phyloP scores from a whole-genome alignment of 2,329 filamentous ascomycete genomes.

The Penicillium sp. region DNA sequence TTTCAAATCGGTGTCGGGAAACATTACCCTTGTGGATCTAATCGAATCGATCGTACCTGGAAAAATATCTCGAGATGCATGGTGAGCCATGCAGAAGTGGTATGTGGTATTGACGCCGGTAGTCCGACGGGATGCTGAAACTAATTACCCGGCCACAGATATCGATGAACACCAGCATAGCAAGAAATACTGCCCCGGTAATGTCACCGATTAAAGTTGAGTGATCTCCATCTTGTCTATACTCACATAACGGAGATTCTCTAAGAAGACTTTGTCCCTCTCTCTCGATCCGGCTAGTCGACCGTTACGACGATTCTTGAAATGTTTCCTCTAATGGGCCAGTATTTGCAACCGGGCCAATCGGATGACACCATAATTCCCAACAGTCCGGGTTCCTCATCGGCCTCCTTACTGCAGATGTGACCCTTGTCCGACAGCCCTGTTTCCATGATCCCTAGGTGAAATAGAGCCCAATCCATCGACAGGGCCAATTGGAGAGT shows the following conservation, averaged over 20 bases:
- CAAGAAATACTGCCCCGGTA: background rate
- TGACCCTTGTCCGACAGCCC: background rate
- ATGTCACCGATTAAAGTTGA: background rate
- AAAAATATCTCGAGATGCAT: background rate
- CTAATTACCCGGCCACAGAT: background rate
- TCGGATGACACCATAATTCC: slow-evolving; percentile 4
- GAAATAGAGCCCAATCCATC: background rate
- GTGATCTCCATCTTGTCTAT: background rate
- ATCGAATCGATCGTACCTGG: background rate
- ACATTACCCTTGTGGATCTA: background rate
- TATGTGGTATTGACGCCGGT: background rate
- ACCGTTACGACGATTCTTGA: slow-evolving; percentile 11
- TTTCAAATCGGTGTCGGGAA: background rate
- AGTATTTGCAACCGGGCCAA: slow-evolving; percentile 2
- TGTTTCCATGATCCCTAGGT: slow-evolving; percentile 1
- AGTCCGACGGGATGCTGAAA: background rate
- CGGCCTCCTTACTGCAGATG: slow-evolving; percentile 1
- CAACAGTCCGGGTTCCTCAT: background rate
- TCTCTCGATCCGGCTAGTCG: slow-evolving; percentile 12
- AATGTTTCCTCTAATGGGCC: background rate
- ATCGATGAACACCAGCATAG: background rate
- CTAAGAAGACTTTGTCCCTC: background rate
- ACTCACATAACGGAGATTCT: background rate
- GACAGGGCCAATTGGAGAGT: background rate
- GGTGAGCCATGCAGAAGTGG: background rate